Evolutionary conservation across 2,329 filamentous ascomycete genomes (phyloP).

Genomic region (Xylariaceae sp.): DNA sequence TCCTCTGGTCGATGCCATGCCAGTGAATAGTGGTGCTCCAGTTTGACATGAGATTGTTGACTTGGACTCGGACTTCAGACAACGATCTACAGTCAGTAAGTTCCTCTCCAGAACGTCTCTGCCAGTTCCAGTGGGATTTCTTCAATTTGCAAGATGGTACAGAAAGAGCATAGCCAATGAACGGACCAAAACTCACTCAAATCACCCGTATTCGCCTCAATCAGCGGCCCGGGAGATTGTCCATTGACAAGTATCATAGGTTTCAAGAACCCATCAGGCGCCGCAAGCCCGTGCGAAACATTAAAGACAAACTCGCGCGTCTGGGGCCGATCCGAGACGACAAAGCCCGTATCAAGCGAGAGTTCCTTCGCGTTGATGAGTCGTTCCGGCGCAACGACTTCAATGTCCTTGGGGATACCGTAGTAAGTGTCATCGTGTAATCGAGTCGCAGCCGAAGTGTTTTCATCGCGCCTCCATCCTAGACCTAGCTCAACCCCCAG

Average conservation of each 20-base stretch:
- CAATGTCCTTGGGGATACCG: conserved; percentile 23
- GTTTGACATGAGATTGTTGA: conserved; percentile 36
- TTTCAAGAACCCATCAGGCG: conserved; percentile 35
- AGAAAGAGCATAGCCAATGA: too few relatives aligned
- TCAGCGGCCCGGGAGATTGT: conserved; percentile 40
- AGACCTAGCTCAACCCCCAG: conserved; percentile 26
- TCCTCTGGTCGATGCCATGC: conserved; percentile 62
- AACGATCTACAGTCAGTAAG: not conserved
- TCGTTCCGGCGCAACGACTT: conserved; percentile 21
- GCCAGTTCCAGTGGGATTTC: too few relatives aligned
- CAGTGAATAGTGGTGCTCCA: conserved; percentile 57
- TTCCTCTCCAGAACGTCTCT: too few relatives aligned
- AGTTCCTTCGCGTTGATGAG: conserved; percentile 30
- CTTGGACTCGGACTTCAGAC: conserved; percentile 33
- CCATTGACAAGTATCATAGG: conserved; percentile 38
- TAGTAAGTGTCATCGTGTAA: conserved; percentile 22
- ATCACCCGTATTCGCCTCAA: conserved; percentile 42
- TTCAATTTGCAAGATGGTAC: too few relatives aligned
- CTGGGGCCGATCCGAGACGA: conserved; percentile 3
- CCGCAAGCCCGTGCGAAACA: conserved; percentile 30
- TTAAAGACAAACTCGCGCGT: conserved; percentile 33
- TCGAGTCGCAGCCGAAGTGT: not conserved
- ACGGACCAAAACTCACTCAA: conserved; percentile 18
- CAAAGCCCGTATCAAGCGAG: conserved; percentile 28
- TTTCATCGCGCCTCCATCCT: conserved; percentile 15